Base-by-base conservation (phyloP, 768 basidiomycete genomes). In the Calocera cornea region DNA sequence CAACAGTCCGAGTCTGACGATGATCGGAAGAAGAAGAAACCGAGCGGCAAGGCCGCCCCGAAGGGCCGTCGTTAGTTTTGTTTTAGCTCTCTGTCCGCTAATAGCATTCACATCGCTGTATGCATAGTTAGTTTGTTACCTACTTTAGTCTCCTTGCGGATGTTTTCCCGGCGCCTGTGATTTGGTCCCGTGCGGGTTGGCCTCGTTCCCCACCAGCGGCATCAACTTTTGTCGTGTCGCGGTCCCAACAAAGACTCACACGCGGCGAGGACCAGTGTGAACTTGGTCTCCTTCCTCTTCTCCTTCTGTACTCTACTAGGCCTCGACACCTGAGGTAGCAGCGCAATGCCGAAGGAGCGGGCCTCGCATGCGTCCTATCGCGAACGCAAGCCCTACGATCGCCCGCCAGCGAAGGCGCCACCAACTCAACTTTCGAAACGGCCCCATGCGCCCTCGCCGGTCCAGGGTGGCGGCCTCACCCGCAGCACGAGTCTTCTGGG, bases 11-110 rank as follows among this genome's bases (percentile, higher is more conserved):
- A 77, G 7, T 80, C 80, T 1, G 80, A 79, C 64, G 77, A 77
- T 10, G 79, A 79, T 36, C 64, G 66, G 49, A 79, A 78, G 75
- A 80, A 79, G 73, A 79, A 79, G 69, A 70, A 68, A 12, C n/a
- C 70, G 29, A 73, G 71, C 36, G 71, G 70, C 17, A 71, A 71
- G 69, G 47, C 69, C 36, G 44, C 33, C 12, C 34, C 49, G 19
- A 70, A 70, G 34, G 65, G 41, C 14, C 54, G 54, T 27, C 54
- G 54, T 27, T 60, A 60, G 31, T 5, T 2, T 2, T 8, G 24
- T 60, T 16, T 60, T 27, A 60, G 54, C 27, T 16, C 24, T 7
- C 44, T 47, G 19, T 60, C 31, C 22, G 54, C 31, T 60, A 60
- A 29, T 27, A 7, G 11, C 54, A 27, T 33, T 60, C 31, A 29